Conservation (phyloP, 805 yeast genomes). For the Hagleromyces aurorensis region DNA sequence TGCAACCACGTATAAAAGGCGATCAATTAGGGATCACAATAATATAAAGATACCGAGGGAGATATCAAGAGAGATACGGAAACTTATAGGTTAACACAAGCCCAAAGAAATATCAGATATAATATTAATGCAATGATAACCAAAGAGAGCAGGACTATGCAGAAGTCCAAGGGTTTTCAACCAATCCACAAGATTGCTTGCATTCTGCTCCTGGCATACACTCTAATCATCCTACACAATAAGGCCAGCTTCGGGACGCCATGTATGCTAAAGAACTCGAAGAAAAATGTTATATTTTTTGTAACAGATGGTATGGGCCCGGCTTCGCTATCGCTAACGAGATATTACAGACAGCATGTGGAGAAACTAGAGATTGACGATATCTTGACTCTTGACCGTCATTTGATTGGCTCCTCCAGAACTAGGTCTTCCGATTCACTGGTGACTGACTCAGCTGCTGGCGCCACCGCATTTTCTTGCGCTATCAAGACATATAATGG, state of each 20-base stretch:
- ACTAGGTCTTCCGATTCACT: slow-evolving; percentile 71
- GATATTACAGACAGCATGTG: slow-evolving; percentile 58
- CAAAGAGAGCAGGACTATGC: no score
- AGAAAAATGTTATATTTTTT: slow-evolving; percentile 76
- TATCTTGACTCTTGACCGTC: slow-evolving; percentile 53
- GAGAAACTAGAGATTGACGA: slow-evolving; percentile 44
- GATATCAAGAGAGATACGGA: no score
- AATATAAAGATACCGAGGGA: no score
- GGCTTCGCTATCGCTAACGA: slow-evolving; percentile 69
- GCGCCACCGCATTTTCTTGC: slow-evolving; percentile 91
- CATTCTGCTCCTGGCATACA: no score
- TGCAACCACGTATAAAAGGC: no score
- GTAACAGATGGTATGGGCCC: slow-evolving; percentile 98
- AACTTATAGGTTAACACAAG: no score
- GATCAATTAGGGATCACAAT: no score
- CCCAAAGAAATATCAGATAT: no score
- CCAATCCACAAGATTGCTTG: no score
- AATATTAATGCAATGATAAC: no score
- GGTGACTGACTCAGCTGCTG: slow-evolving; percentile 94
- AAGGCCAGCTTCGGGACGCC: slow-evolving; percentile 34
- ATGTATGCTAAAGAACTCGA: slow-evolving; percentile 26
- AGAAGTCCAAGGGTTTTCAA: no score
- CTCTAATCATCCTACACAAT: slow-evolving; percentile 46
- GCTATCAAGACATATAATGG: slow-evolving; percentile 80
- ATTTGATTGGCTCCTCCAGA: slow-evolving; percentile 74